A percentile compares a stretch with the other conserved stretches of the same genome.
These are phyloP conservation scores for Seiridium cupressi DNA, from an alignment of 2,329 filamentous ascomycete species.

Conservation along the genomic window DNA sequence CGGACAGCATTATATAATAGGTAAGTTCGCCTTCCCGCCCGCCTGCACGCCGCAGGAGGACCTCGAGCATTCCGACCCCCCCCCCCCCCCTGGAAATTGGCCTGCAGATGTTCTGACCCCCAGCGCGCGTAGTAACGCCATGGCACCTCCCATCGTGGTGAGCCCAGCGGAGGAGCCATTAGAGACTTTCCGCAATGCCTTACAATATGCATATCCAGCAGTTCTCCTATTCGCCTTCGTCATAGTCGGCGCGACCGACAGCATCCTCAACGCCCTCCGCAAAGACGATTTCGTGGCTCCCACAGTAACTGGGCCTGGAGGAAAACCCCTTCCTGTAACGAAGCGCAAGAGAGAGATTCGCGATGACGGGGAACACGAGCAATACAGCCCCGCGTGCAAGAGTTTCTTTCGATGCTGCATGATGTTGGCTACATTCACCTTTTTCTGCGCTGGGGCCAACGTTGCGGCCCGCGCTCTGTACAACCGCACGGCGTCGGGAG, in stretches of 20 bases:
- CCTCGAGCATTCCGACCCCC: background rate
- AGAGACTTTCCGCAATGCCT: conserved; percentile 42
- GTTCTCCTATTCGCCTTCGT: conserved; percentile 53
- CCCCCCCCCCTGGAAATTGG: background rate
- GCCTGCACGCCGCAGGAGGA: background rate
- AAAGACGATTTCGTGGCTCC: conserved; percentile 46
- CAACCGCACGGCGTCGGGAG: conserved; percentile 33
- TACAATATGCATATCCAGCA: conserved; percentile 51
- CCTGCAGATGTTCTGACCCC: conserved; percentile 3
- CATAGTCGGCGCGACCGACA: conserved; percentile 48
- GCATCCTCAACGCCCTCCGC: conserved; percentile 49
- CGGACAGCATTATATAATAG: conserved; percentile 2
- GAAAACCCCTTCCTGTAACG: conserved; percentile 76
- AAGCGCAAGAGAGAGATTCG: conserved; percentile 54
- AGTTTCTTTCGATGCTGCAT: conserved; percentile 73
- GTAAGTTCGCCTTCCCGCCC: background rate
- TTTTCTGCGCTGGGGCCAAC: conserved; percentile 71
- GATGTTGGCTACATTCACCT: conserved; percentile 68
- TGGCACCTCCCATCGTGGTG: conserved; percentile 25
- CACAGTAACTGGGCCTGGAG: conserved; percentile 72
- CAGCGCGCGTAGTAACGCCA: conserved; percentile 21
- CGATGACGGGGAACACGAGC: conserved; percentile 39
- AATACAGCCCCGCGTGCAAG: conserved; percentile 38
- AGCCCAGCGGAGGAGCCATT: conserved; percentile 28
- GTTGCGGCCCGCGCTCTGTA: conserved; percentile 73